phyloP scores from a whole-genome alignment of 306 rosid species.

The Fagus sylvatica region DNA sequence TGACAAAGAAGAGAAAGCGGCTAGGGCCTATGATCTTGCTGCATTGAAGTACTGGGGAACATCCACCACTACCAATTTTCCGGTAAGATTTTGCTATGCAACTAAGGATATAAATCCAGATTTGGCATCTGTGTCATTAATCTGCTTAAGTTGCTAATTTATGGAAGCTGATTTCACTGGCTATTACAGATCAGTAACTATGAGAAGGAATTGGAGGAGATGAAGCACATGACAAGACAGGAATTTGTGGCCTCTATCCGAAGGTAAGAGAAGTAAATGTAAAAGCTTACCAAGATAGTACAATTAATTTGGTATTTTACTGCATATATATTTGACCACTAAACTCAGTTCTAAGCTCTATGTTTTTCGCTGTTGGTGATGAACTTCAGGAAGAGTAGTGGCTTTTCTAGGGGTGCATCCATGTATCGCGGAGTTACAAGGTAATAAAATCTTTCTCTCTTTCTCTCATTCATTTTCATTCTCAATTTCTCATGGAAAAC shows the following conservation, averaged over 20 bases:
- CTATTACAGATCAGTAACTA: conserved; percentile 72
- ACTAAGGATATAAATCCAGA: background rate
- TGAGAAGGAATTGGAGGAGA: conserved; percentile 93
- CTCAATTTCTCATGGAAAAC: background rate
- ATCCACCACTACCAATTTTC: conserved; percentile 95
- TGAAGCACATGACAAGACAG: conserved; percentile 98
- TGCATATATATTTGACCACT: no score
- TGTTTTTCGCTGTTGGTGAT: background rate
- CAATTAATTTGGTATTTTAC: background rate
- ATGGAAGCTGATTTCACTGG: conserved; percentile 6
- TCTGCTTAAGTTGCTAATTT: background rate
- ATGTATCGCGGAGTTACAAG: conserved; percentile 99
- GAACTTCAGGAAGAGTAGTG: conserved; percentile 89
- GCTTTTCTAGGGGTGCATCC: conserved; percentile 98
- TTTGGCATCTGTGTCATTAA: background rate
- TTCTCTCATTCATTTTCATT: background rate
- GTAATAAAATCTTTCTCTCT: conserved; percentile 32
- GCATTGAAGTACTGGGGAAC: conserved; percentile 99
- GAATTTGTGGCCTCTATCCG: conserved; percentile 98
- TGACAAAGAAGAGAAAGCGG: conserved; percentile 99
- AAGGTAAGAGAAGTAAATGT: conserved; percentile 44
- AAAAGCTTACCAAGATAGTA: no score
- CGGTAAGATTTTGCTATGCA: conserved; percentile 39
- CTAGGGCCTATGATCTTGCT: conserved; percentile 97
- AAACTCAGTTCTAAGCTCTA: no score